Conservation (phyloP, 139 green algal species). For the Pleodorina starrii region DNA sequence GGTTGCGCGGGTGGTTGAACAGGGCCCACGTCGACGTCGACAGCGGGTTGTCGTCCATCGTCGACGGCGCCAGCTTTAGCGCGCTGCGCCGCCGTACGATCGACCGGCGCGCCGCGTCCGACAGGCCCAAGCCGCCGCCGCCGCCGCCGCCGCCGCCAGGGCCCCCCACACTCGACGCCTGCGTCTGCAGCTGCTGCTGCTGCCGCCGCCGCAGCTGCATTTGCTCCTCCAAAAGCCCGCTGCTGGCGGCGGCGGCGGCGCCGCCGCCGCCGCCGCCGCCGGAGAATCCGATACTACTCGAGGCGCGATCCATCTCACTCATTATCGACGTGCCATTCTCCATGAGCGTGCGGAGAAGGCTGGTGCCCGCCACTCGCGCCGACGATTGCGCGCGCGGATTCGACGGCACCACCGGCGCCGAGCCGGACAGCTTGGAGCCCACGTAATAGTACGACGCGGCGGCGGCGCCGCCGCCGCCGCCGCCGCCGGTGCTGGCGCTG, state of each 20-base stretch:
- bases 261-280: neutral
- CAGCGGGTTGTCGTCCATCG: constrained; percentile 21
- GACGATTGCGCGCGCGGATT: neutral
- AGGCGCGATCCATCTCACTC: neutral
- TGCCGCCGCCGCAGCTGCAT: neutral
- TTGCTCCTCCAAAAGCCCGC: constrained; percentile 7
- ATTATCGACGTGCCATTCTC: constrained; percentile 15
- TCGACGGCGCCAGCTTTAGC: neutral
- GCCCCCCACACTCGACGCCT: too few species aligned
- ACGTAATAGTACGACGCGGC: neutral
- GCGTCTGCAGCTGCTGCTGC: neutral
- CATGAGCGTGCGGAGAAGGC: constrained; percentile 4
- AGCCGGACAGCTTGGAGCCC: neutral
- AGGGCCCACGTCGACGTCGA: constrained; percentile 28
- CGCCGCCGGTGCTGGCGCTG: neutral
- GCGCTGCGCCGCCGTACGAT: constrained; percentile 27
- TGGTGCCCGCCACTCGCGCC: neutral
- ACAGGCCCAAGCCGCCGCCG: neutral
- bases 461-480: neutral
- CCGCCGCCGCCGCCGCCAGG: neutral
- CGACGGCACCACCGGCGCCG: neutral
- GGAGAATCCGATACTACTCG: neutral
- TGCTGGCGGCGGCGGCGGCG: too few species aligned
- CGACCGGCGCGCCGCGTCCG: neutral
- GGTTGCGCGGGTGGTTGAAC: neutral